Evolutionary conservation across 352 stramenopile genomes (phyloP).

Genomic region (Peronospora belbahrii): DNA sequence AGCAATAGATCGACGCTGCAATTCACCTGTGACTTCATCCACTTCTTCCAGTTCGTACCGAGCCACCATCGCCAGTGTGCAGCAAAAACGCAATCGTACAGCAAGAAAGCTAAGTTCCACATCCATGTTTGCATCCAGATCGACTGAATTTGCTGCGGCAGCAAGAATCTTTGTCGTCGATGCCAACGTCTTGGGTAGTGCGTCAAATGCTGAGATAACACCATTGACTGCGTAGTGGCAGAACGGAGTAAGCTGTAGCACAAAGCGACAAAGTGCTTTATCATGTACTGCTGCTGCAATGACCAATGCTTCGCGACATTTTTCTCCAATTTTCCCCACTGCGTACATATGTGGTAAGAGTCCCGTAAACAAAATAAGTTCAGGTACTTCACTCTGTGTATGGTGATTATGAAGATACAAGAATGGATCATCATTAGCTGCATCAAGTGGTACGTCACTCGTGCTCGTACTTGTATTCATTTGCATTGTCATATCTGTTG

Average conservation of each 20-base stretch:
- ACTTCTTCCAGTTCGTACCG: conserved; percentile 53
- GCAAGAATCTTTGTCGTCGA: conserved; percentile 16
- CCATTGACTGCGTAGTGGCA: conserved; percentile 84
- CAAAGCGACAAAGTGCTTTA: conserved; percentile 66
- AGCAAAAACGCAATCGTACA: conserved; percentile 74
- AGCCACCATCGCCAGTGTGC: conserved; percentile 74
- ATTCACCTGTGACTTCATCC: conserved; percentile 33
- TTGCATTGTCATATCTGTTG: conserved; percentile 23
- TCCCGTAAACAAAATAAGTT: conserved; percentile 78
- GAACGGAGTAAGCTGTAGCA: conserved; percentile 81
- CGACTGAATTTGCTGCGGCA: conserved; percentile 10
- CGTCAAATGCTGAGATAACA: conserved; percentile 75
- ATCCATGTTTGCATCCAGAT: conserved; percentile 32
- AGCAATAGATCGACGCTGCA: conserved; percentile 54
- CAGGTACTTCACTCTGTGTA: conserved; percentile 47
- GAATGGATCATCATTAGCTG: conserved; percentile 23
- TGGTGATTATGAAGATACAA: conserved; percentile 31
- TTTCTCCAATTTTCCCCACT: conserved; percentile 67
- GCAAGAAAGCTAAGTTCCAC: conserved; percentile 51
- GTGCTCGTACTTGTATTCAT: not conserved
- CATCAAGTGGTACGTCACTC: conserved; percentile 8
- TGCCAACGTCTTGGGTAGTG: conserved; percentile 58
- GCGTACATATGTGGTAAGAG: conserved; percentile 83
- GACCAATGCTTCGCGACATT: conserved; percentile 75
- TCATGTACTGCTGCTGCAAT: conserved; percentile 75